Conservation (phyloP, 768 basidiomycete genomes). For the Russula compacta region DNA sequence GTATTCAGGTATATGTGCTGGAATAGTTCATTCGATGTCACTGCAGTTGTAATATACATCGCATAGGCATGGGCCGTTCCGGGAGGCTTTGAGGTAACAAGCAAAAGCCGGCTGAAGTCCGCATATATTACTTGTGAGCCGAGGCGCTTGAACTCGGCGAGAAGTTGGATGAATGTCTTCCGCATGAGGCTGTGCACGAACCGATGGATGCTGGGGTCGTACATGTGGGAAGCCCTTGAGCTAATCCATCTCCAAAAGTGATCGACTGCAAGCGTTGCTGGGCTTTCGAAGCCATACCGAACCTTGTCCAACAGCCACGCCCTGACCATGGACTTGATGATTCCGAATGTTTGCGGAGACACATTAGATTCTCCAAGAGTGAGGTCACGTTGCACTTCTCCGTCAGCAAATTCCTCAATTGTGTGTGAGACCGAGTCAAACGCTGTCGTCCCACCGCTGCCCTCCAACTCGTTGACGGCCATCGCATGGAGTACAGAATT, state of each 20-base stretch:
- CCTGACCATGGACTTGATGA: slow-evolving; percentile 83
- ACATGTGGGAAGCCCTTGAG: slow-evolving; percentile 75
- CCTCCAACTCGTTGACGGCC: slow-evolving; percentile 94
- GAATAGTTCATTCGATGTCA: slow-evolving; percentile 92
- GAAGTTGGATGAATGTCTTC: slow-evolving; percentile 93
- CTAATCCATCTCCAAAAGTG: slow-evolving; percentile 99
- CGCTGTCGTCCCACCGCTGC: slow-evolving; percentile 85
- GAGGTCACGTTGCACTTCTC: slow-evolving; percentile 55
- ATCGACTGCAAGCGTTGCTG: slow-evolving; percentile 66
- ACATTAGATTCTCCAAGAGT: slow-evolving; percentile 85
- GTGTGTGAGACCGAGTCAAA: slow-evolving; percentile 92
- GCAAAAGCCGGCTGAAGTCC: slow-evolving; percentile 82
- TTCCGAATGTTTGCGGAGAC: slow-evolving; percentile 76
- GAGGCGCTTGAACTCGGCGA: slow-evolving; percentile 92
- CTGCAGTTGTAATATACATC: slow-evolving; percentile 88
- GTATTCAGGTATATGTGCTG: slow-evolving; percentile 84
- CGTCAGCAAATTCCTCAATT: slow-evolving; percentile 77
- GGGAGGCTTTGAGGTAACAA: slow-evolving; percentile 92
- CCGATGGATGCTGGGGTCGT: slow-evolving; percentile 86
- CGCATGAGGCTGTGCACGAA: slow-evolving; percentile 96
- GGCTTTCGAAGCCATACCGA: slow-evolving; percentile 52
- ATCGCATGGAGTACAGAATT: slow-evolving; percentile 91
- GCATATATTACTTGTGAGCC: slow-evolving; percentile 92
- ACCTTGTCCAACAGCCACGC: slow-evolving; percentile 86
- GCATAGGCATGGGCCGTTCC: slow-evolving; percentile 94